Evolutionary conservation across 257 asterid species (phyloP).

Genomic region (Plectranthus barbatus): DNA sequence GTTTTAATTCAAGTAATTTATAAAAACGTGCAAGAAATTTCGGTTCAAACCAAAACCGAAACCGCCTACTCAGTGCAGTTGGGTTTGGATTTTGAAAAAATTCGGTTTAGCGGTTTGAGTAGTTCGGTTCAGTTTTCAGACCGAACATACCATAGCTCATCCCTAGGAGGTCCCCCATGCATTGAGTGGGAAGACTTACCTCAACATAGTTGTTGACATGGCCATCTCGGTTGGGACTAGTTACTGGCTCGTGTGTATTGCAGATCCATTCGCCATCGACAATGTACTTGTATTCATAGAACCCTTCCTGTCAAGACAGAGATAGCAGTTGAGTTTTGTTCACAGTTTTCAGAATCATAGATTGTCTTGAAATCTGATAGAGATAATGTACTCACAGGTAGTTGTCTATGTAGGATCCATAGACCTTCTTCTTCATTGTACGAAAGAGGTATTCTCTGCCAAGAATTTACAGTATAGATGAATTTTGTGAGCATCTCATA

Average conservation of each 20-base stretch:
- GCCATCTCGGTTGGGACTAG: constrained; percentile 70
- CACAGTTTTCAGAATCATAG: neutral
- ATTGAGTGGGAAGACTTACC: constrained; percentile 24
- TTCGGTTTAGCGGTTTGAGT: too few relatives aligned
- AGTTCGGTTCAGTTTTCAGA: too few relatives aligned
- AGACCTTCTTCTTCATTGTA: constrained; percentile 37
- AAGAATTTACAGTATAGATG: constrained; percentile 7
- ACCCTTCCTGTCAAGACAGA: constrained; percentile 64
- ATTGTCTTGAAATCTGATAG: neutral
- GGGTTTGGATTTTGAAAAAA: too few relatives aligned
- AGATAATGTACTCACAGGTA: constrained; percentile 49
- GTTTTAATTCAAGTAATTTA: too few relatives aligned
- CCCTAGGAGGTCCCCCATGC: too few relatives aligned
- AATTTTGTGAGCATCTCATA: neutral
- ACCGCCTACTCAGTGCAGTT: too few relatives aligned
- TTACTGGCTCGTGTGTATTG: constrained; percentile 47
- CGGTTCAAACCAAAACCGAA: too few relatives aligned
- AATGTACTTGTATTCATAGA: constrained; percentile 79
- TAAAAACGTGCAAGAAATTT: too few relatives aligned
- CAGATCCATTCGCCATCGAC: constrained; percentile 74
- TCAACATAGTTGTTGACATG: constrained; percentile 76
- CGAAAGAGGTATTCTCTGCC: constrained; percentile 63
- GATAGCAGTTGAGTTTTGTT: neutral
- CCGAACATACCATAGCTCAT: too few relatives aligned
- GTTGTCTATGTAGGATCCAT: constrained; percentile 68